Percentiles rank a stretch among this genome's conserved stretches.
phyloP scores from a whole-genome alignment of 306 rosid species.

The Casuarina cunninghamiana region DNA sequence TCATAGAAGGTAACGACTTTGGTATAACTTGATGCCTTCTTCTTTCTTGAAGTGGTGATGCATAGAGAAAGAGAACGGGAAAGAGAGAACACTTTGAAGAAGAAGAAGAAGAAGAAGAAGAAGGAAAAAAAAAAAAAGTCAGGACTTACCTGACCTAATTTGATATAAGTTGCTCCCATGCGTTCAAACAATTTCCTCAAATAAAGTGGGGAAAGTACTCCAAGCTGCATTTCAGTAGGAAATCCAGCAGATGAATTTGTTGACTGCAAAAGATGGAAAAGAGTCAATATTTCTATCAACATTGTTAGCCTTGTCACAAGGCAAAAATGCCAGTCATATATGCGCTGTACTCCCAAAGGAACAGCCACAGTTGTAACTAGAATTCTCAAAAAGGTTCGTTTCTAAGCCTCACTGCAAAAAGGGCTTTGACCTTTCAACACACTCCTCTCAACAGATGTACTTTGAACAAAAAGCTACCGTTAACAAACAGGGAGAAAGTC shows the following conservation, averaged over 20 bases:
- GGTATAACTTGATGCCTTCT: background rate
- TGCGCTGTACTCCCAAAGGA: background rate
- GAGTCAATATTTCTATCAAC: conserved; percentile 23
- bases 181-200: conserved; percentile 89
- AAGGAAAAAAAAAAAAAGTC: background rate
- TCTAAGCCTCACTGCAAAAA: background rate
- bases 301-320: background rate
- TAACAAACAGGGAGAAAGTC: background rate
- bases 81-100: too few relatives aligned
- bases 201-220: conserved; percentile 75
- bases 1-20: background rate
- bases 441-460: background rate
- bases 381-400: too few relatives aligned
- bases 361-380: too few relatives aligned
- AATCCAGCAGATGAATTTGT: conserved; percentile 66
- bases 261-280: conserved; percentile 46
- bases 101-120: too few relatives aligned
- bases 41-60: background rate
- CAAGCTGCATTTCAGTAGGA: conserved; percentile 73
- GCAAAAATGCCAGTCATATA: background rate
- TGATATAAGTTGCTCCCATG: conserved; percentile 93
- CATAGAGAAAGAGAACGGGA: background rate
- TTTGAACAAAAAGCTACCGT: background rate
- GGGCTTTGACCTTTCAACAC: background rate
- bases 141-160: conserved; percentile 81